These are phyloP conservation scores for Alternaria sp. DNA, from an alignment of 2,329 filamentous ascomycete genomes.

Conservation along the genomic window DNA sequence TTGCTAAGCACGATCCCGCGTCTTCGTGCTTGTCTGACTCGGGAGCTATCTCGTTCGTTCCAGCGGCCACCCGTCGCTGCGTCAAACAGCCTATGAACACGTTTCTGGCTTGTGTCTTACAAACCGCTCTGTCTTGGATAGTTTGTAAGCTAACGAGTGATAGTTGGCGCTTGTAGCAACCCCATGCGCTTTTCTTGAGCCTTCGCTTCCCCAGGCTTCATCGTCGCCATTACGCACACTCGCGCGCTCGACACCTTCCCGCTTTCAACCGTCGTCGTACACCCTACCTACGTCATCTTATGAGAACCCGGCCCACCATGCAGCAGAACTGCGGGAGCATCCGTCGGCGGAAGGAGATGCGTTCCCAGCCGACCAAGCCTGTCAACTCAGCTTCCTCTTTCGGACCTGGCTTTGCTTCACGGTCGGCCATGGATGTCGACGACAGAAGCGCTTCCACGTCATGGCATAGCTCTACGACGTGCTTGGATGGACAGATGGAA, in stretches of 20 bases:
- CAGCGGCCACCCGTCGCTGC: constrained; percentile 35
- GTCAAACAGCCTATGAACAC: constrained; percentile 48
- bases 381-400: constrained; percentile 34
- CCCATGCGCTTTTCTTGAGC: constrained; percentile 34
- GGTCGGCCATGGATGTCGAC: constrained; percentile 23
- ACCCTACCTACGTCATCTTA: constrained; percentile 25
- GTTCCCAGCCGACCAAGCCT: constrained; percentile 38
- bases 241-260: constrained; percentile 20
- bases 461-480: constrained; percentile 31
- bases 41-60: constrained; percentile 38
- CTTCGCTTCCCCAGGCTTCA: constrained; percentile 35
- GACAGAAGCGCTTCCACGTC: constrained; percentile 25
- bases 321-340: constrained; percentile 29
- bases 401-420: constrained; percentile 25
- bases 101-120: constrained; percentile 48
- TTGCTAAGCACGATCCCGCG: constrained; percentile 31
- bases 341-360: constrained; percentile 37
- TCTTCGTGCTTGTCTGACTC: constrained; percentile 44
- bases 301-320: constrained; percentile 33
- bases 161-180: constrained; percentile 44
- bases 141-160: constrained; percentile 47
- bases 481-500: constrained; percentile 26
- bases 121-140: constrained; percentile 47
- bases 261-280: constrained; percentile 17
- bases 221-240: constrained; percentile 30